Conservation (phyloP, 768 basidiomycete genomes). For the Panellus pusillus region DNA sequence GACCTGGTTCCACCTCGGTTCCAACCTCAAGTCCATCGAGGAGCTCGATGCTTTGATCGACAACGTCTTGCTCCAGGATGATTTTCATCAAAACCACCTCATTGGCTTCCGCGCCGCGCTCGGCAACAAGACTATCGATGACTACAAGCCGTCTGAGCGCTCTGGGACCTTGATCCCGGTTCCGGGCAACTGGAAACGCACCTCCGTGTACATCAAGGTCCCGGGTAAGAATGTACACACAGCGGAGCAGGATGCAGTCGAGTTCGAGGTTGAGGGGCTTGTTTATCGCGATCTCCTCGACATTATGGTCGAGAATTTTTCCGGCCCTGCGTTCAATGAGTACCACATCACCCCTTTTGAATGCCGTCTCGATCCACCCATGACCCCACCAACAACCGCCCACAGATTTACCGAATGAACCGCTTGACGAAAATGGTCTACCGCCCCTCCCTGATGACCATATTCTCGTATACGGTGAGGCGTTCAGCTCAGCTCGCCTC, state of each 20-base stretch:
- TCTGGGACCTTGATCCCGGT: background rate
- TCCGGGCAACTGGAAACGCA: conserved; percentile 26
- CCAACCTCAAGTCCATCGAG: conserved; percentile 24
- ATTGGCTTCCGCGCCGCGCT: conserved; percentile 21
- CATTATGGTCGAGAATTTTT: conserved; percentile 9
- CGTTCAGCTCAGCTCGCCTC: conserved; percentile 18
- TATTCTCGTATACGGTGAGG: conserved; percentile 12
- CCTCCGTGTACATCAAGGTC: conserved; percentile 23
- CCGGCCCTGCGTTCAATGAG: background rate
- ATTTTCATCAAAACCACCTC: conserved; percentile 27
- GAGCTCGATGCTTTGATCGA: conserved; percentile 27
- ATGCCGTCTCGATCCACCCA: conserved; percentile 4
- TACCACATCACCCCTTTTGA: conserved; percentile 16
- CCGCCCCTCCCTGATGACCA: background rate
- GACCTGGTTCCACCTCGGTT: conserved; percentile 25
- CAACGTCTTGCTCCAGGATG: conserved; percentile 25
- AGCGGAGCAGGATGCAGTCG: conserved; percentile 18
- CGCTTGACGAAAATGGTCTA: background rate
- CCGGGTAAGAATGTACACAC: conserved; percentile 21
- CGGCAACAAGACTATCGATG: conserved; percentile 23
- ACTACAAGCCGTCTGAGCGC: background rate
- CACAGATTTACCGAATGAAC: background rate
- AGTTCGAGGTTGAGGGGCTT: conserved; percentile 19
- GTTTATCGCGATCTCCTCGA: conserved; percentile 16
- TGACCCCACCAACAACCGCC: background rate